Percentiles rank a stretch among this genome's conserved stretches.
These are phyloP conservation scores for Pythium grandisporangium DNA, from an alignment of 352 stramenopile species.

Conservation along the genomic window DNA sequence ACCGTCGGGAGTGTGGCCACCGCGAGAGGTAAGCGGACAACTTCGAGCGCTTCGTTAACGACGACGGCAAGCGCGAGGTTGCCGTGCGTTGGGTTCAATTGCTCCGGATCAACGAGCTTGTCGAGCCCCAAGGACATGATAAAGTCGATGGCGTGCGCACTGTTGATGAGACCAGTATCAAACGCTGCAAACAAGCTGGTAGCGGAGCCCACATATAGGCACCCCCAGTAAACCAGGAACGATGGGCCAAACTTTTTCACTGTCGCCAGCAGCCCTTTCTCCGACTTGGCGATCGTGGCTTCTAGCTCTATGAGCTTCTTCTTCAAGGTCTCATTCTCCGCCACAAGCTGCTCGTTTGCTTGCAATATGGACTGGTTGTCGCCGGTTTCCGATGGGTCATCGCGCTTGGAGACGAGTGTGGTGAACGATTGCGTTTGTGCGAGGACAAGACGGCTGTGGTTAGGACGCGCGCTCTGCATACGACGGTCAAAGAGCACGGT, in stretches of 20 bases:
- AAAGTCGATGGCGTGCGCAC: conserved; percentile 76
- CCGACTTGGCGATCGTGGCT: conserved; percentile 39
- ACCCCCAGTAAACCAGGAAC: conserved; percentile 79
- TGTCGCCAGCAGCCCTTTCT: conserved; percentile 62
- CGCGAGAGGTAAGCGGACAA: conserved; percentile 80
- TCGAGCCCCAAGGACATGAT: conserved; percentile 77
- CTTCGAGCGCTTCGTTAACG: conserved; percentile 80
- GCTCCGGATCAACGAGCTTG: conserved; percentile 57
- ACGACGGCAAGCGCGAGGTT: conserved; percentile 83
- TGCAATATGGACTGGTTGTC: conserved; percentile 28
- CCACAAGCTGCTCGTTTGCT: conserved; percentile 70
- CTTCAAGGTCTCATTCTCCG: conserved; percentile 65
- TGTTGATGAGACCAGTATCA: conserved; percentile 54
- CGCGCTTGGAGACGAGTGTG: too few relatives aligned
- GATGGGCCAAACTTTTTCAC: conserved; percentile 82
- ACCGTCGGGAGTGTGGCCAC: conserved; percentile 73
- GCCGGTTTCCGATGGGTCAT: too few relatives aligned
- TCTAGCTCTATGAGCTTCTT: conserved; percentile 58
- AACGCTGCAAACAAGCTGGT: conserved; percentile 74
- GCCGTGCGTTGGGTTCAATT: conserved; percentile 77
- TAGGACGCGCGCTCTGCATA: too few relatives aligned
- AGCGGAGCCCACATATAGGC: conserved; percentile 61
- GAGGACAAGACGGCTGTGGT: too few relatives aligned
- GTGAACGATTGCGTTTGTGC: too few relatives aligned
- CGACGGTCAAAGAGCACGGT: too few relatives aligned